Percentiles rank a stretch among this genome's conserved stretches.
Evolutionary conservation across 2,329 filamentous ascomycete genomes (phyloP).

Genomic region (Didymellaceae sp.): DNA sequence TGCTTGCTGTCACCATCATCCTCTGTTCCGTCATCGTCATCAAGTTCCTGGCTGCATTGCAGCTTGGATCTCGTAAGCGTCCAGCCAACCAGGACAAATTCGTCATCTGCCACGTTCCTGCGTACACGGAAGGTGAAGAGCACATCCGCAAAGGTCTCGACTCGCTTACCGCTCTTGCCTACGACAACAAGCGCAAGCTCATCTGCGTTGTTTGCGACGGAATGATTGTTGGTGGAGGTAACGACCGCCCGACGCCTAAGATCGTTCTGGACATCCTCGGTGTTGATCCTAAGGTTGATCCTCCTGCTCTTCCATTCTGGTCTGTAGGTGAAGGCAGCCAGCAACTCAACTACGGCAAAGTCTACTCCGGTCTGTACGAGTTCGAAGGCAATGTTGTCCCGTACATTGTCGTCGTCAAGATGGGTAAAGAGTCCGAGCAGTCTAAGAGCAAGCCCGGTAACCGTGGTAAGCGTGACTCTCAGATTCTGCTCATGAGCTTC

Average conservation of each 20-base stretch:
- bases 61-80: conserved; percentile 89
- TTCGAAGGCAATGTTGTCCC: conserved; percentile 97
- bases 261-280: conserved; percentile 97
- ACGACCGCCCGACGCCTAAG: conserved; percentile 95
- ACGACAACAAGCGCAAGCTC: conserved; percentile 98
- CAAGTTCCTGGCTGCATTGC: conserved; percentile 92
- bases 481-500: conserved; percentile 95
- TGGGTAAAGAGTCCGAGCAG: conserved; percentile 96
- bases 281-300: conserved; percentile 95
- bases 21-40: conserved; percentile 78
- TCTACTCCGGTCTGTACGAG: conserved; percentile 97
- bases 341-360: conserved; percentile 97
- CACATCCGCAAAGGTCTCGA: conserved; percentile 91
- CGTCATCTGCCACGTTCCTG: conserved; percentile 96
- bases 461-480: conserved; percentile 97
- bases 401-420: conserved; percentile 94
- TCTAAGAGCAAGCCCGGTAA: conserved; percentile 92
- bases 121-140: conserved; percentile 97
- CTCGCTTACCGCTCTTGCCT: conserved; percentile 90
- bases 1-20: conserved; percentile 85
- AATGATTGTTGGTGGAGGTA: conserved; percentile 94
- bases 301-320: conserved; percentile 91
- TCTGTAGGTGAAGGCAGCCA: conserved; percentile 87
- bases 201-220: conserved; percentile 97
- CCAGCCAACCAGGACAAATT: conserved; percentile 96